Base-by-base conservation (phyloP, 228 moss, liverwort and hornwort species). In the Sphagnum magellanicum region DNA sequence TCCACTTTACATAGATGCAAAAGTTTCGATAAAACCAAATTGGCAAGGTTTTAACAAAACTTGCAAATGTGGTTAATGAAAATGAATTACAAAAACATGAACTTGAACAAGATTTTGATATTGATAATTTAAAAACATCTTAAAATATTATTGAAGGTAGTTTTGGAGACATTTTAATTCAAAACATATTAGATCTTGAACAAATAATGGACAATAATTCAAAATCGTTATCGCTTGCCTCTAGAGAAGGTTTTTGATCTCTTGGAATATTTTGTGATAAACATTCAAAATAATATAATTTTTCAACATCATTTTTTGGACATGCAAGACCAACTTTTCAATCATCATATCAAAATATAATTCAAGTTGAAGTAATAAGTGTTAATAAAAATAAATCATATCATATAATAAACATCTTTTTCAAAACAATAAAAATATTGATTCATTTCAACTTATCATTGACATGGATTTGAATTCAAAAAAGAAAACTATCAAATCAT, bases 401-500 rank as follows among this genome's bases (percentile, higher is more conserved):
- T n/a, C 65, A 50, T 47, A 65, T 65, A 8, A 47, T 12, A 65
- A 65, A 65, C 13, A 47, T 65, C 0, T 48, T 65, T 14, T 65
- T 65, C n/a, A 65, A 65, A 50, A 49, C 65, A 50, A 65, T 50
- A 5, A 50, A 65, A n/a, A 49, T 65, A 48, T 47, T 50, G 12
- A 65, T 65, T 48, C 47, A 5, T 50, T 50, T 48, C 50, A 49
- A 48, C 6, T 50, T 65, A 11, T 65, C 65, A 0, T 65, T 49
- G 4, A 10, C 32, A 0, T 65, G 65, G 65, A 65, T 65, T 4
- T 12, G 50, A 48, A 65, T 65, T 48, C 0, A 49, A n/a, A 65
- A 65, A 65, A 32, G 5, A 11, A 48, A 47, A 9, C 10, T 50
- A n/a, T 10, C 48, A 48, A 1, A 12, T 8, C 14, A 16, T 4